Conservation (phyloP, 2,329 filamentous ascomycete species). For the Aspergillus chevalieri region DNA sequence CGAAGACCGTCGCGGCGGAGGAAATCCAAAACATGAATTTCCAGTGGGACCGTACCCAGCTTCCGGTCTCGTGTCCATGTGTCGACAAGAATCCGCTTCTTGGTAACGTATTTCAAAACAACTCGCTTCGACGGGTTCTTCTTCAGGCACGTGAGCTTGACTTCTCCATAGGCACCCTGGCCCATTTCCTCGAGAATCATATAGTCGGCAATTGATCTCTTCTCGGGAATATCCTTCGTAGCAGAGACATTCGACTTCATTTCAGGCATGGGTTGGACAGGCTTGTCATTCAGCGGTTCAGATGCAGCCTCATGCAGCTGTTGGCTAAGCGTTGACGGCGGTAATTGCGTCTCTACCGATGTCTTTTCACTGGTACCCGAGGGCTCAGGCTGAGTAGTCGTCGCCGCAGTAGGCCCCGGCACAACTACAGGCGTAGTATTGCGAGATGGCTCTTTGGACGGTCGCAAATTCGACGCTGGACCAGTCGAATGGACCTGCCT, state of each 20-base stretch:
- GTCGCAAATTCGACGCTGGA: constrained; percentile 51
- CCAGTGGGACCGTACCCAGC: constrained; percentile 87
- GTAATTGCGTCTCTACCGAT: constrained; percentile 30
- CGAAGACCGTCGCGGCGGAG: constrained; percentile 65
- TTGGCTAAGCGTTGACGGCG: constrained; percentile 45
- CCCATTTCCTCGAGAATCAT: constrained; percentile 96
- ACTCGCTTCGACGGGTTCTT: constrained; percentile 69
- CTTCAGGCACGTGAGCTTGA: constrained; percentile 88
- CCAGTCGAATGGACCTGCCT: constrained; percentile 77
- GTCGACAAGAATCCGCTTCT: constrained; percentile 91
- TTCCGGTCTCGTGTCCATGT: constrained; percentile 95
- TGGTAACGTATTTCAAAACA: constrained; percentile 96
- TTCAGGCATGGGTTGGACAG: constrained; percentile 32
- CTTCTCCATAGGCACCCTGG: constrained; percentile 93
- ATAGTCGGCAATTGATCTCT: constrained; percentile 86
- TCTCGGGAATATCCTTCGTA: constrained; percentile 42
- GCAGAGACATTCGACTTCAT: constrained; percentile 14
- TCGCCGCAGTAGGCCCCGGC: constrained; percentile 35
- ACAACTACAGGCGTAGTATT: constrained; percentile 69
- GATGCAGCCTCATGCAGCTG: constrained; percentile 48
- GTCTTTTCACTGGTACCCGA: constrained; percentile 16
- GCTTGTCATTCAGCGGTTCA: constrained; percentile 38
- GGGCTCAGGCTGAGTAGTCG: constrained; percentile 15
- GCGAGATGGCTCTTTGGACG: constrained; percentile 51
- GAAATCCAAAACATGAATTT: constrained; percentile 95